Evolutionary conservation across 768 basidiomycete species (phyloP), one percentile per base, ranked within the genome.

Genomic region (Hydnum rufescens): DNA sequence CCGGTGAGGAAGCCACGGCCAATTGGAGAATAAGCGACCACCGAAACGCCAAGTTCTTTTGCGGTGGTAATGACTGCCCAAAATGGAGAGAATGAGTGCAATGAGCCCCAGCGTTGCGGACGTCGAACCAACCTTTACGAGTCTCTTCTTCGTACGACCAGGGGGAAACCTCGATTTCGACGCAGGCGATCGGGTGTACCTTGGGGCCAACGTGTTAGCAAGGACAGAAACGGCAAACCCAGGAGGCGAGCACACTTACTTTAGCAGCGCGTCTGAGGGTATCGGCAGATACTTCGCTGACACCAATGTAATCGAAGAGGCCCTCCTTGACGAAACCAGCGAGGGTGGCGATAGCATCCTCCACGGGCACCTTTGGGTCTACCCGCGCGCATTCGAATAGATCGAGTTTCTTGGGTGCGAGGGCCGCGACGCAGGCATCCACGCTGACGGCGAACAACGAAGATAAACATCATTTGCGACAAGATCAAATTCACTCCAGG

Each of bases 281-380:
- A 25, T 62, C 65, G 0, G 69, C 73, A 18, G 64, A 66, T 58
- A 70, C 69, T 60, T 80, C 78, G 1, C 72, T 74, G 53, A 81
- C 57, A 2, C 76, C 76, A 53, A 81, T 76, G 59, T 77, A 70
- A 57, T 70, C 67, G 61, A 79, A 73, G 53, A 73, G 67, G 13
- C 77, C 76, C 57, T 78, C 76, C 28, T 72, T 63, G 52, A 71
- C 62, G 31, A 79, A 61, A 3, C 60, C 65, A 8, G 63, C 64
- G n/a, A 81, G 67, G 16, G 62, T 64, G 43, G 61, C 56, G 53
- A 68, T 62, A 0, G 53, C 57, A 2, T 74, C 68, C 61, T 79
- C 76, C 55, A 78, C 59, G 0, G 71, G 54, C 5, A 66, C 58
- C 2, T 63, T 67, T 4, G 58, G 57, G 30, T 75, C 74, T 19